Base-by-base conservation (phyloP, 139 green algal species). In the Coelastrella sp. region DNA sequence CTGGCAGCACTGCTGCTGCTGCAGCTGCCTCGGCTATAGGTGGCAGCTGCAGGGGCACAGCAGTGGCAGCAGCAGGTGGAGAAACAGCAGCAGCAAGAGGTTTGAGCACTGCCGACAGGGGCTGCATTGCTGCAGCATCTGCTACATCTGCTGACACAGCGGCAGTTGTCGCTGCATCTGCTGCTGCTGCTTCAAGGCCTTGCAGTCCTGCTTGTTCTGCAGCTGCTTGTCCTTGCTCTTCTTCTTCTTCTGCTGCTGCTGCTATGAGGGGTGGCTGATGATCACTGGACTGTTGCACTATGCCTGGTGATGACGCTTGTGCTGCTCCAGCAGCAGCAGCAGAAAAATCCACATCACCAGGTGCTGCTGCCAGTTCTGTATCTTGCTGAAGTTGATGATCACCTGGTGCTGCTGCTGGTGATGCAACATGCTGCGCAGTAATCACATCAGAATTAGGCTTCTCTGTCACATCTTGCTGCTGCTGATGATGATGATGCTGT, bases 361-460 rank as follows among this genome's bases (percentile, higher is more conserved):
- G n/a, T n/a, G n/a, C n/a, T n/a, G n/a, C n/a, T n/a, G n/a, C n/a
- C n/a, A n/a, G n/a, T n/a, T n/a, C n/a, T n/a, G n/a, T n/a, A n/a
- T n/a, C n/a, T n/a, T n/a, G n/a, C n/a, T n/a, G n/a, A n/a, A n/a
- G n/a, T n/a, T n/a, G 57, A 66, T 66, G 15, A 66, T 66, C 0
- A 30, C 27, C 71, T 64, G 71, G 41, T n/a, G 71, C 71, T 41
- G n/a, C 43, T 59, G 41, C 40, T 79, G 71, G n/a, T n/a, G n/a
- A n/a, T n/a, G n/a, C n/a, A n/a, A n/a, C n/a, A n/a, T n/a, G n/a
- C n/a, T n/a, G n/a, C n/a, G n/a, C n/a, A n/a, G n/a, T n/a, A n/a
- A n/a, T n/a, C n/a, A n/a, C n/a, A n/a, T n/a, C n/a, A n/a, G n/a
- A n/a, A n/a, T n/a, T n/a, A n/a, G n/a, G n/a, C n/a, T n/a, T n/a